Base-by-base conservation (phyloP, 768 basidiomycete genomes). In the Terana coerulea region DNA sequence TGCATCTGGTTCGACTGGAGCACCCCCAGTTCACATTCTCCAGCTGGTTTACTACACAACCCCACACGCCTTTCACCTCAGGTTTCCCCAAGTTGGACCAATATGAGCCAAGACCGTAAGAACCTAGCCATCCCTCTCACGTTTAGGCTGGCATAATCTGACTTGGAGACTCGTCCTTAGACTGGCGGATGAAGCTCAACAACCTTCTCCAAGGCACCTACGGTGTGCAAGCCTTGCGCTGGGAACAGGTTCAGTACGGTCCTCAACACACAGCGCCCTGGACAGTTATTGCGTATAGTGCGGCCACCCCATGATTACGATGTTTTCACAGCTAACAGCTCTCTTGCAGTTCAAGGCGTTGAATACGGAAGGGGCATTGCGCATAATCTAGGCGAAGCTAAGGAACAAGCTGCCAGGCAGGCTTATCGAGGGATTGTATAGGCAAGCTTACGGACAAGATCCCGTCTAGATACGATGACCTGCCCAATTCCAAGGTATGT, bases 211-310 rank as follows among this genome's bases (percentile, higher is more conserved):
- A 66, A 49, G 43, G 26, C 6, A 50, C 54, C 28, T 54, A 44
- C 30, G 48, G 57, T 5, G 10, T 33, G 24, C 19, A 28, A 14
- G 35, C 6, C 3, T 28, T 60, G 8, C 6, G 7, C 14, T 56
- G 51, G 49, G 51, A 55, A 1, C 45, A 60, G 8, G 29, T 5
- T 10, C 36, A 33, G 1, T 33, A 35, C 1, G 70, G 71, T 0
- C 65, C 64, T 8, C 58, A 47, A 33, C 49, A 72, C 46, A 35
- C 57, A 1, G 42, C 52, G 0, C 39, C 49, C 1, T 72, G 70
- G 70, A 61, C 57, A 5, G 56, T 53, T 3, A 53, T 49, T 3
- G 69, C 65, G 7, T 64, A 58, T 34, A 22, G 72, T 73, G 45
- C 54, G 64, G n/a, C n/a, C n/a, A n/a, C n/a, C n/a, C n/a, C n/a